Percentiles rank a stretch among this genome's conserved stretches.
phyloP scores from a whole-genome alignment of 2,329 filamentous ascomycete genomes.

The Dothideomycetes sp. region DNA sequence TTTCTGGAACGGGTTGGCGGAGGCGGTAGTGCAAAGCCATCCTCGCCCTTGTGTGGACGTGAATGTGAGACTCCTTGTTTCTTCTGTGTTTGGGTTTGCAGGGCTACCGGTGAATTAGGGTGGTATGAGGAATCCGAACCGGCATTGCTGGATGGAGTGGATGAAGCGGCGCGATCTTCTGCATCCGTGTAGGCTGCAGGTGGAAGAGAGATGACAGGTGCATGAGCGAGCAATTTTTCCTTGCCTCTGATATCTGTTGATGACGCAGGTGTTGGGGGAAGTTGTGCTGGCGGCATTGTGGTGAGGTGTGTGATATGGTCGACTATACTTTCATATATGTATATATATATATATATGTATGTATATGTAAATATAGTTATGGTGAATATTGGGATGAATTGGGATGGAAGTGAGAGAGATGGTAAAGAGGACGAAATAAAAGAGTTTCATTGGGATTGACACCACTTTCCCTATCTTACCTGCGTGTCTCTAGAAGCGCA shows the following conservation, averaged over 20 bases:
- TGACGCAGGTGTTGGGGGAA: constrained; percentile 67
- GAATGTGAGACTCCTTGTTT: constrained; percentile 12
- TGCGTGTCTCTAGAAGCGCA: constrained; percentile 4
- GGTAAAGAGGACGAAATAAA: neutral
- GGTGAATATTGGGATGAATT: neutral
- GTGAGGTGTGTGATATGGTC: neutral
- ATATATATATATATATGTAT: neutral
- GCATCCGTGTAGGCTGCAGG: constrained; percentile 54
- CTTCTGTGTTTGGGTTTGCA: constrained; percentile 18
- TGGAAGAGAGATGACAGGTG: constrained; percentile 63
- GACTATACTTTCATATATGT: neutral
- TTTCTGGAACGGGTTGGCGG: constrained; percentile 86
- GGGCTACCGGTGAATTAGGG: constrained; percentile 33
- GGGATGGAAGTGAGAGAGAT: constrained; percentile 2
- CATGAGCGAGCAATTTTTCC: constrained; percentile 46
- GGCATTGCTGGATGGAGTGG: constrained; percentile 33
- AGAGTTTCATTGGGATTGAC: constrained; percentile 1
- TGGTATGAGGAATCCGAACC: constrained; percentile 42
- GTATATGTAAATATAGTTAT: neutral
- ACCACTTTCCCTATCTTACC: constrained; percentile 5
- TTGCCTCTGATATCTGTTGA: constrained; percentile 70
- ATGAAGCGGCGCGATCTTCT: constrained; percentile 35
- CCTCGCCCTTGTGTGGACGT: constrained; percentile 37
- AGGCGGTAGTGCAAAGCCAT: constrained; percentile 72
- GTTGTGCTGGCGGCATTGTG: constrained; percentile 52